These are phyloP conservation scores for Diversispora eburnea DNA, from an alignment of 192 early-diverging fungal species.

Conservation along the genomic window DNA sequence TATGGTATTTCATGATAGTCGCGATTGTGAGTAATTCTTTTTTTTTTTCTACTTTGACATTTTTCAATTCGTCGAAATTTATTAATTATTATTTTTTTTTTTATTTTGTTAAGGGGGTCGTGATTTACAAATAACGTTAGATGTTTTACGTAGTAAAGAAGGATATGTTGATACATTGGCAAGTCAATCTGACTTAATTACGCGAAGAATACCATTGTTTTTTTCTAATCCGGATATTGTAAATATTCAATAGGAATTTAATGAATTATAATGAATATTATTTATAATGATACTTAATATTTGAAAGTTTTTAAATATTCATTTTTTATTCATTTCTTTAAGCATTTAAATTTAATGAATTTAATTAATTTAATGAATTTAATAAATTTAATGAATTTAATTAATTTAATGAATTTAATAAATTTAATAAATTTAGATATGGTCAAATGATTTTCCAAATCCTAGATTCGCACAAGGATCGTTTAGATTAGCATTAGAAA, in stretches of 20 bases:
- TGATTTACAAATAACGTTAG: conserved; percentile 77
- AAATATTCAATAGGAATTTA: conserved; percentile 26
- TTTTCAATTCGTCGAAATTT: not conserved
- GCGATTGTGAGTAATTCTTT: conserved; percentile 53
- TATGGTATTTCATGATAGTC: conserved; percentile 85
- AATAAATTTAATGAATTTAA: too few relatives aligned
- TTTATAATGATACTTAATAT: not conserved
- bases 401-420: too few relatives aligned
- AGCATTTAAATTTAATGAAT: not conserved
- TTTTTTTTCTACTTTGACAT: not conserved
- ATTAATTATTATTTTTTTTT: not conserved
- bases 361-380: conserved; percentile 39
- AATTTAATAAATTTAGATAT: conserved; percentile 54
- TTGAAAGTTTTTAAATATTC: not conserved
- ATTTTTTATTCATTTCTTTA: too few relatives aligned
- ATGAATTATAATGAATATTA: not conserved
- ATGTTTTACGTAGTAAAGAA: conserved; percentile 59
- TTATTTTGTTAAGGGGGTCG: conserved; percentile 57
- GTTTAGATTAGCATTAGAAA: conserved; percentile 68
- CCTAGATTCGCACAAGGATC: conserved; percentile 82
- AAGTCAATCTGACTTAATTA: conserved; percentile 26
- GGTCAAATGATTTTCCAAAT: conserved; percentile 79
- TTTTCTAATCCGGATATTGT: conserved; percentile 67
- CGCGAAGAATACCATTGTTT: conserved; percentile 70
- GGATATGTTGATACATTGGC: conserved; percentile 54